Percentiles rank a stretch among this genome's conserved stretches.
Evolutionary conservation across 2,329 filamentous ascomycete species (phyloP).

Genomic region (Fusarium sacchari): DNA sequence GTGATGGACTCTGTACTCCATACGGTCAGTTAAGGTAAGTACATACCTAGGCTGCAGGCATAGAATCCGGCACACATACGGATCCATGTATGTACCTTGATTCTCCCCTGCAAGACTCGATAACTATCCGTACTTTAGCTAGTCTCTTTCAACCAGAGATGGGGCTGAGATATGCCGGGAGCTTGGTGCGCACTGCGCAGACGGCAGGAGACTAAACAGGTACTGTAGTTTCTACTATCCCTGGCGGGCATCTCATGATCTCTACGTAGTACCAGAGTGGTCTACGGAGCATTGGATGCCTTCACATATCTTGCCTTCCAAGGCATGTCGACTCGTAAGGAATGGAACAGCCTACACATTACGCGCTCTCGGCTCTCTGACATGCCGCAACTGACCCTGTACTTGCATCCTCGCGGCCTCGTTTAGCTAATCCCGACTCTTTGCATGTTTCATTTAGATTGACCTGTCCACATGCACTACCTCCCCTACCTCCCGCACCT

Average conservation of each 20-base stretch:
- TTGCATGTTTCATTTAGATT: conserved; percentile 32
- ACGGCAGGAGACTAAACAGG: background rate
- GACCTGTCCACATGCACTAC: conserved; percentile 23
- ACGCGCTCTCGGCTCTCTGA: conserved; percentile 3
- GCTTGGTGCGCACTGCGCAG: background rate
- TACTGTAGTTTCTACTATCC: background rate
- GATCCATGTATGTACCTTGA: conserved; percentile 8
- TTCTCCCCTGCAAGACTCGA: background rate
- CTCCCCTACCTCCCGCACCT: conserved; percentile 10
- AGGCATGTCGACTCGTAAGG: conserved; percentile 13
- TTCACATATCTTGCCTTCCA: conserved; percentile 3
- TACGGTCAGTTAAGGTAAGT: background rate
- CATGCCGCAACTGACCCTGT: background rate
- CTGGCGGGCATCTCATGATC: background rate
- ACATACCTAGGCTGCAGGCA: no score
- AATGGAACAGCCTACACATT: conserved; percentile 13
- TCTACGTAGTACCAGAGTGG: background rate
- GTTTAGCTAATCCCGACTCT: conserved; percentile 1
- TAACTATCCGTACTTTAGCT: no score
- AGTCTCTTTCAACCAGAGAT: background rate
- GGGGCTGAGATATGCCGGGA: background rate
- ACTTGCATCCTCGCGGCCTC: conserved; percentile 9
- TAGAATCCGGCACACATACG: conserved; percentile 11
- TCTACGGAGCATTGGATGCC: no score
- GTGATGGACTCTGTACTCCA: no score